These are phyloP conservation scores for Chlamydomonas sp. DNA, from an alignment of 139 green algal species.

Conservation along the genomic window DNA sequence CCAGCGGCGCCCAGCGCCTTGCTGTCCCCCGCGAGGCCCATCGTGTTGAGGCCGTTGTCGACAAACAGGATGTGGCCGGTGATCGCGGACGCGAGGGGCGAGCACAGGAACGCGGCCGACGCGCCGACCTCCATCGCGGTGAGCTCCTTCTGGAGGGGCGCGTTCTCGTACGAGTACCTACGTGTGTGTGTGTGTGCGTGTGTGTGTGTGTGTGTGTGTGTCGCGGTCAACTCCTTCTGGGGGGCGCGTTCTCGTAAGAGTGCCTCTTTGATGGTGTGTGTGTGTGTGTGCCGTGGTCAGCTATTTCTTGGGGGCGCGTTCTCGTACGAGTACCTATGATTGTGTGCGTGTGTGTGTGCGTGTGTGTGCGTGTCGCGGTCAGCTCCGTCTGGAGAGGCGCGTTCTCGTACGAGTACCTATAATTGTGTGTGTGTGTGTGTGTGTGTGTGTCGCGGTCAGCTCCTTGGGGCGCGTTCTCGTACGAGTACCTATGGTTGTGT, in stretches of 20 bases:
- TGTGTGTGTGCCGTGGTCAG: neutral
- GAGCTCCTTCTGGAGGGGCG: slow-evolving; percentile 92
- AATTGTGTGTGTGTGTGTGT: neutral
- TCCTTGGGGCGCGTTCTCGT: neutral
- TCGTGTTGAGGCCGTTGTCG: slow-evolving; percentile 91
- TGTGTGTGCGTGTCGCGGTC: too few species aligned
- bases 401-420: slow-evolving; percentile 84
- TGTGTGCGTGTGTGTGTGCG: too few species aligned
- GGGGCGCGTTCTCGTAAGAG: neutral
- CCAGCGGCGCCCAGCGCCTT: too few species aligned
- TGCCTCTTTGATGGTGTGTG: too few species aligned
- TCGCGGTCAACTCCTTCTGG: neutral
- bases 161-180: slow-evolving; percentile 85
- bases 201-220: too few species aligned
- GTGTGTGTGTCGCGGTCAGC: neutral
- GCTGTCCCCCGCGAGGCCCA: slow-evolving; percentile 83
- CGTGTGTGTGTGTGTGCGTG: neutral
- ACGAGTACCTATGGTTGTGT: too few species aligned
- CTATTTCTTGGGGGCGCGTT: neutral
- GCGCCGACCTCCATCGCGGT: slow-evolving; percentile 67
- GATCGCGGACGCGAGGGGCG: slow-evolving; percentile 78
- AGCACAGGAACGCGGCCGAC: slow-evolving; percentile 87
- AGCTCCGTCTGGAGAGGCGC: slow-evolving; percentile 93
- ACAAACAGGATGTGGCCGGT: slow-evolving; percentile 77
- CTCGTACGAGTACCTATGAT: neutral